Conservation (phyloP, 768 basidiomycete species). For the Boletellus sp. region DNA sequence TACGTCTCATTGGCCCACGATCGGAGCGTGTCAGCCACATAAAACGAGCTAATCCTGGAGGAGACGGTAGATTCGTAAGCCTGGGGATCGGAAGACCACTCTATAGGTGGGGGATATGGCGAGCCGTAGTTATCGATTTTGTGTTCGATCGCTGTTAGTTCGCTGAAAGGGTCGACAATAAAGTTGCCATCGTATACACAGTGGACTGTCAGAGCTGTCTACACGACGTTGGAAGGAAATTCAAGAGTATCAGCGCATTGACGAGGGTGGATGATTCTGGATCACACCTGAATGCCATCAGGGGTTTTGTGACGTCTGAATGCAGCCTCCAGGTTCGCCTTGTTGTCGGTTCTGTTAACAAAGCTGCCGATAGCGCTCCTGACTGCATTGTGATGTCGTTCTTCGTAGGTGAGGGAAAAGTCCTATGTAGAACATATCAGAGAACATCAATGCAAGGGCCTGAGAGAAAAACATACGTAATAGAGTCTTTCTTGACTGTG, state of each 20-base stretch:
- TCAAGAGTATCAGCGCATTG: background rate
- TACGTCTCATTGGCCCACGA: background rate
- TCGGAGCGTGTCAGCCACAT: background rate
- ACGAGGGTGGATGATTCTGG: background rate
- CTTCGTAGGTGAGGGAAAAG: conserved; percentile 3
- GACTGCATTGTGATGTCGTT: background rate
- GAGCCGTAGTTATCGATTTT: background rate
- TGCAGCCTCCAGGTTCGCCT: conserved; percentile 8
- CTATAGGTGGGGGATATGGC: background rate
- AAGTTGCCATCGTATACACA: conserved; percentile 8
- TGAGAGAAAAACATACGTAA: conserved; percentile 5
- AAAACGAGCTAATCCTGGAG: background rate
- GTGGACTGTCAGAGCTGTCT: background rate
- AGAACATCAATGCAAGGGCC: background rate
- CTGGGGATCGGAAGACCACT: background rate
- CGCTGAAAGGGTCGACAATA: background rate
- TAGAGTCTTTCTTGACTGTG: conserved; percentile 8
- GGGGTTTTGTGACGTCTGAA: conserved; percentile 3
- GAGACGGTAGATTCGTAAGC: background rate
- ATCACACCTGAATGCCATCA: conserved; percentile 2
- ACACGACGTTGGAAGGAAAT: background rate
- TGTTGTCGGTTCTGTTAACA: conserved; percentile 2
- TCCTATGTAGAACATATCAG: background rate
- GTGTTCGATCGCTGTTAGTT: background rate
- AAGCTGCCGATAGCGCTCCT: conserved; percentile 4